Base-by-base conservation (phyloP, 2,329 filamentous ascomycete species). In the Monosporascus ibericus region DNA sequence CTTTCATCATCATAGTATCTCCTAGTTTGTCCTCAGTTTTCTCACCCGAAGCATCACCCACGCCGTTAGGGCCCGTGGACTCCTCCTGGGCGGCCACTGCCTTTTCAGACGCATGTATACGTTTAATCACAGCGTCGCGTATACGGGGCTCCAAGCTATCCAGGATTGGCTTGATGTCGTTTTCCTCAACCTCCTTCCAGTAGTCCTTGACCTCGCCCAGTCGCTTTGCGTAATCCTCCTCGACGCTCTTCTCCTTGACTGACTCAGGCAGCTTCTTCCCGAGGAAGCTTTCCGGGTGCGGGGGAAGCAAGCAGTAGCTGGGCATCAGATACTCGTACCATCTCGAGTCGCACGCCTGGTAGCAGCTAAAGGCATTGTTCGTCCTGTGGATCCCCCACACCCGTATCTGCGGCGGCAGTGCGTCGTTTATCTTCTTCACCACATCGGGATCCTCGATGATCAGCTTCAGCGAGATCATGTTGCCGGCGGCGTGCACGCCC, bases 291-390 rank as follows among this genome's bases (percentile, higher is more conserved):
- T 87, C 86, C 0, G 92, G 92, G 67, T 97, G 92, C 0, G 94
- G 94, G 20, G 94, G 94, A 34, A 99, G 74, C 61, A 99, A 88
- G 52, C 88, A 90, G 71, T 97, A 91, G 42, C 88, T 94, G 2
- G 94, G 94, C 69, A 99, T 89, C 49, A 99, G 77, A 67, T 99
- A 99, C 73, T 99, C 94, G 72, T 99, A 99, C 79, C 92, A 95
- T 60, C 94, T 81, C 25, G 91, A 96, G 71, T 99, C 94, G 71
- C 92, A 96, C 52, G 89, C 82, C 67, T 95, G 88, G 71, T 99
- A 99, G 71, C 89, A 92, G 70, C 89, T 96, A 76, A 97, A 99
- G 60, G 85, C 84, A 59, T 92, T 92, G 66, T 87, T 92, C 1
- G 92, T 95, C 49, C 90, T 79, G 70, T 95, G 85, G 56, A 96